A percentile compares a stretch with the other conserved stretches of the same genome.
Conservation (phyloP, 371 early-diverging fungal species). For the Rhizopus stolonifer region DNA sequence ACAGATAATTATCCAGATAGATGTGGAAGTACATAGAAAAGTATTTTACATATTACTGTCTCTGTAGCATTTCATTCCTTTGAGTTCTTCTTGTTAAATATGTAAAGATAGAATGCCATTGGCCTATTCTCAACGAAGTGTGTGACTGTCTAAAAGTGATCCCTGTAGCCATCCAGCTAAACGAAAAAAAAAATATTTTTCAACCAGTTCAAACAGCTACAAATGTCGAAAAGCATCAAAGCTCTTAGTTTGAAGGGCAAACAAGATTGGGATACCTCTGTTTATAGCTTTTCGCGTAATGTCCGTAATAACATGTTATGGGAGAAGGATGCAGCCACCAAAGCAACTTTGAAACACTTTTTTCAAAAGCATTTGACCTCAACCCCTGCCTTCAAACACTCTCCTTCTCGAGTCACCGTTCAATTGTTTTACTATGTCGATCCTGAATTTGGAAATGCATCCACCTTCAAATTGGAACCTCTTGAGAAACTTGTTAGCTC, state of each 20-base stretch:
- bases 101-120: neutral
- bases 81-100: no score
- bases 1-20: no score
- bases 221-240: slow-evolving; percentile 54
- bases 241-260: slow-evolving; percentile 52
- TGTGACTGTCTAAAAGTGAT: neutral
- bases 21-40: no score
- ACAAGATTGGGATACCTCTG: slow-evolving; percentile 51
- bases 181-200: neutral
- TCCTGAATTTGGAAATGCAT: slow-evolving; percentile 32
- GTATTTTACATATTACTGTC: no score
- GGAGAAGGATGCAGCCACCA: slow-evolving; percentile 52
- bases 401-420: slow-evolving; percentile 47
- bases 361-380: slow-evolving; percentile 52
- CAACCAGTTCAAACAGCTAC: neutral
- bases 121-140: no score
- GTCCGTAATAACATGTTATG: slow-evolving; percentile 48
- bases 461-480: slow-evolving; percentile 39
- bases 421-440: slow-evolving; percentile 55
- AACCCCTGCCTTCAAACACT: slow-evolving; percentile 49
- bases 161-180: neutral
- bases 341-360: slow-evolving; percentile 41
- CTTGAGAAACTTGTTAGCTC: slow-evolving; percentile 40
- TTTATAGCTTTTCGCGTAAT: slow-evolving; percentile 48
- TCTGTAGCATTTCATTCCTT: no score